A percentile compares a stretch with the other conserved stretches of the same genome.
These are phyloP conservation scores for Ganoderma lingzhi DNA, from an alignment of 1,284 basidiomycete genomes.

Conservation along the genomic window DNA sequence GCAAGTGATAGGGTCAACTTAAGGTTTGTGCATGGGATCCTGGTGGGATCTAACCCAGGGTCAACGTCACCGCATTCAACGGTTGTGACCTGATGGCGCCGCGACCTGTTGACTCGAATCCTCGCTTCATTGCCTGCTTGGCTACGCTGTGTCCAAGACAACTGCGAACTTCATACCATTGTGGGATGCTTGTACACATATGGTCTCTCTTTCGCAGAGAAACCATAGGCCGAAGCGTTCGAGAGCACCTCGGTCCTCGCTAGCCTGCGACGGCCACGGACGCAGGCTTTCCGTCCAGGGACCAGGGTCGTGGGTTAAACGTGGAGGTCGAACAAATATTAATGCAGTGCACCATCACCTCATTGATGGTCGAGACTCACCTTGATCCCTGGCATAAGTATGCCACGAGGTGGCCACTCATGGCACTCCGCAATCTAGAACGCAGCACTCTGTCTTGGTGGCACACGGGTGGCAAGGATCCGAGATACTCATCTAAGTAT, in stretches of 20 bases:
- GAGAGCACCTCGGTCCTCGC: too few species aligned
- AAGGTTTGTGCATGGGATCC: background rate
- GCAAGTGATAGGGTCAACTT: background rate
- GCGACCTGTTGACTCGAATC: background rate
- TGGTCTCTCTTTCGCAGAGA: background rate
- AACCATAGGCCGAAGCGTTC: background rate
- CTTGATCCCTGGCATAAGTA: background rate
- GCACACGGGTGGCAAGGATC: background rate
- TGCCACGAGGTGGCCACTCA: background rate
- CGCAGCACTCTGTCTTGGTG: background rate
- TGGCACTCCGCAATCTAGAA: background rate
- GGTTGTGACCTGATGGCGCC: background rate
- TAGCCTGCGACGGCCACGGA: background rate
- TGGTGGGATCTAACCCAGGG: background rate
- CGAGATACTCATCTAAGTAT: background rate
- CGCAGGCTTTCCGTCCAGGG: background rate
- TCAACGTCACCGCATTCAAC: background rate
- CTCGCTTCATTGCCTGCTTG: too few species aligned
- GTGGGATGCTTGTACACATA: background rate
- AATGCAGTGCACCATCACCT: background rate
- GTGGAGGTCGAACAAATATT: background rate
- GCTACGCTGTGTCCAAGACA: background rate
- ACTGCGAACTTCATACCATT: background rate
- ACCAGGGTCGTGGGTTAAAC: background rate
- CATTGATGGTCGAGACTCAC: conserved; percentile 3